Evolutionary conservation across 768 basidiomycete species (phyloP).

Genomic region (Lactarius deliciosus): DNA sequence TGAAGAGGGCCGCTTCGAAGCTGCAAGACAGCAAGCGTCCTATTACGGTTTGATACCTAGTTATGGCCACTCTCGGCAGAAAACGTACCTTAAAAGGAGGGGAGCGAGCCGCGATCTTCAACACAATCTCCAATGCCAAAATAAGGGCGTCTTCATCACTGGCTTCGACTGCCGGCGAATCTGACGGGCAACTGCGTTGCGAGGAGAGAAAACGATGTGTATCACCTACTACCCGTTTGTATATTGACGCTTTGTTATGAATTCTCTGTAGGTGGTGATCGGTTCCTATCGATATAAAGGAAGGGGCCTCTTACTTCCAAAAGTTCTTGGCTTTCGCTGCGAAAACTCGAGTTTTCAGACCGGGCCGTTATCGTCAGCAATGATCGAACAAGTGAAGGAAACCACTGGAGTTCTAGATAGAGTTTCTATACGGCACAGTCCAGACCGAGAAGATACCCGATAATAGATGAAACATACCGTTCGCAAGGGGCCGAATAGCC

Average conservation of each 20-base stretch:
- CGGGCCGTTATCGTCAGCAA: slow-evolving; percentile 19
- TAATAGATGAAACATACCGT: slow-evolving; percentile 43
- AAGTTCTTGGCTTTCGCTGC: slow-evolving; percentile 3
- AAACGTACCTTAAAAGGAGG: slow-evolving; percentile 20
- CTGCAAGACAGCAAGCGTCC: neutral
- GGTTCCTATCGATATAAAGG: neutral
- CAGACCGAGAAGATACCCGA: slow-evolving; percentile 5
- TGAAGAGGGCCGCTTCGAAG: neutral
- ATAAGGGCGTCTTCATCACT: slow-evolving; percentile 15
- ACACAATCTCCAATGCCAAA: slow-evolving; percentile 24
- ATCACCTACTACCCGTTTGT: slow-evolving; percentile 1
- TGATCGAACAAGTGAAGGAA: slow-evolving; percentile 26
- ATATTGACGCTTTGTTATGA: slow-evolving; percentile 2
- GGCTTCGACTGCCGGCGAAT: neutral
- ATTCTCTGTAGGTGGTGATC: slow-evolving; percentile 17
- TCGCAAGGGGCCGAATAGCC: slow-evolving; percentile 71
- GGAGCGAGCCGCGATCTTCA: slow-evolving; percentile 19
- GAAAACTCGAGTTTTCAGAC: slow-evolving; percentile 14
- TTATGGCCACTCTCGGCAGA: neutral
- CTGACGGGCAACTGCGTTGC: slow-evolving; percentile 2
- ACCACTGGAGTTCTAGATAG: slow-evolving; percentile 24
- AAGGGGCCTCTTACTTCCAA: slow-evolving; percentile 4
- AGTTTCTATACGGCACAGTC: slow-evolving; percentile 21
- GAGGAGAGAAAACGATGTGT: neutral
- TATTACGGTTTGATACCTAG: slow-evolving; percentile 3